Base-by-base conservation (phyloP, 202 grass and related monocot species). In the Digitaria exilis region DNA sequence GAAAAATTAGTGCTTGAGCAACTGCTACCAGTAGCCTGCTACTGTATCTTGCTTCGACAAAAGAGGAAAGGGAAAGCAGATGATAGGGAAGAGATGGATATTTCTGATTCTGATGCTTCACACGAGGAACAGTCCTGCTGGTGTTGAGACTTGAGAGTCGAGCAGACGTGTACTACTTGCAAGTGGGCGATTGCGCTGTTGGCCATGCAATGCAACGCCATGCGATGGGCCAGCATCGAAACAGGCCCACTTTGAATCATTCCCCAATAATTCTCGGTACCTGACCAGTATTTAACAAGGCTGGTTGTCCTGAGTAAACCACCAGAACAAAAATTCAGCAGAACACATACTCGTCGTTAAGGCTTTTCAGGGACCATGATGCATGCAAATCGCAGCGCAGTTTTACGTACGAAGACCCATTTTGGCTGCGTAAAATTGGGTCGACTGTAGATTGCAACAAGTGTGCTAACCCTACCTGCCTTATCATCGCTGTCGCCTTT, bases 401-500 rank as follows among this genome's bases (percentile, higher is more conserved):
- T 28, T 44, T 29, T 11, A 66, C 72, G 50, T 25, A 12, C 7
- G n/a, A 16, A 60, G 35, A 39, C 12, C 22, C 14, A 0, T 15
- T 59, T 34, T n/a, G 3, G 4, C 17, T 41, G 28, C 42, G 25
- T 77, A 35, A 24, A 52, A 39, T 75, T n/a, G 60, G 3, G 29
- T 62, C 28, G 15, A 12, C 44, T 11, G 21, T 6, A 79, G 30
- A 51, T 65, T 32, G 29, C 29, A 31, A 50, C 29, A 34, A n/a
- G 75, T 29, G 26, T 2, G 30, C 75, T 65, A 59, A 39, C 54
- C 56, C 76, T 73, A 26, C 15, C 55, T 21, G 49, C 58, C 60
- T 56, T 46, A 14, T 74, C 79, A 86, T 52, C 60, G 14, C 39
- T 44, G 65, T 82, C 30, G 78, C 44, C 77, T 68, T 77, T 71